Base-by-base conservation (phyloP, 371 early-diverging fungal species). In the Rhizopus stolonifer region DNA sequence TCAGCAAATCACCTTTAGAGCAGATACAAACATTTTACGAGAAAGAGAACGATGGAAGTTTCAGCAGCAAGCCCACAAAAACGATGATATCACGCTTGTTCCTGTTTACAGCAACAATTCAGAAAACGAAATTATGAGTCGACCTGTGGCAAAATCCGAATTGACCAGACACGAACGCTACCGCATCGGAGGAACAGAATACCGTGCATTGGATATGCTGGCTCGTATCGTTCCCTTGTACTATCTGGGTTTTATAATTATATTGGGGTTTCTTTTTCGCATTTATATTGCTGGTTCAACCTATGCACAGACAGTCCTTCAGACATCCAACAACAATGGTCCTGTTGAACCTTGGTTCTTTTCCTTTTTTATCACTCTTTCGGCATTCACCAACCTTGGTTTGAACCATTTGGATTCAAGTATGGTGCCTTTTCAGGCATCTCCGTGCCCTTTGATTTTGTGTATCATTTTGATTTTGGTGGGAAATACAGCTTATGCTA, bases 401-500 rank as follows among this genome's bases (percentile, higher is more conserved):
- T 9, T 77, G 4, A 64, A 57, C 29, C 62, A 61, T 23, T 29
- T 74, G 11, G 78, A 77, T 53, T 66, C 68, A 3, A 74, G 74
- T 44, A 61, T 77, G 61, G 46, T 56, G 1, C 74, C 78, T 5
- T 77, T 77, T 31, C 69, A 74, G 26, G 68, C 71, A 31, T 52
- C 72, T 2, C 72, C 74, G 2, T 50, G 67, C 19, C 73, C 70
- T 31, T 45, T 77, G 7, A 56, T 77, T 7, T n/a, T 70, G 5
- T 13, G 65, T 24, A 60, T 65, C 7, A 56, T 72, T 24, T 36
- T 73, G 15, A 74, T 77, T 33, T 25, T 74, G 38, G 52, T 64
- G 0, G 78, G 78, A 23, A 77, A 77, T 23, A 77, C 78, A 0
- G 74, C 70, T 0, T 77, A 64, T 60, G 74, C 78, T 1, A 66